Evolutionary conservation across 83 land plant species (phyloP).

Genomic region (Picea mariana): DNA sequence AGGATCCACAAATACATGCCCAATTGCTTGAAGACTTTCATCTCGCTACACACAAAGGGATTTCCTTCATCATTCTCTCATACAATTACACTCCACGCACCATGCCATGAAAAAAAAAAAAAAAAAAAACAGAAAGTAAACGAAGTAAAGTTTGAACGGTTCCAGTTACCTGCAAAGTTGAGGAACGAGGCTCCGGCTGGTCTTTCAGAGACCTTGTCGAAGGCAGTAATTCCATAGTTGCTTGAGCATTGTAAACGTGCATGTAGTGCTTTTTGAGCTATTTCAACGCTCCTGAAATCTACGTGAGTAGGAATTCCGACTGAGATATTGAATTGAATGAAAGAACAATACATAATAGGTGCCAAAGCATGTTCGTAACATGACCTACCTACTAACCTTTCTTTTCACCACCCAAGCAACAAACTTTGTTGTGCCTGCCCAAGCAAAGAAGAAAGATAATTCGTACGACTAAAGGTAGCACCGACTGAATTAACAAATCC

Average conservation of each 20-base stretch:
- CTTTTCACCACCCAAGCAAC: not conserved
- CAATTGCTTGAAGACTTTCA: slow-evolving; percentile 3
- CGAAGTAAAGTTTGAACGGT: not conserved
- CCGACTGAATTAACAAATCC: no score
- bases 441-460: no score
- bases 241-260: not conserved
- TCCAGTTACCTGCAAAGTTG: not conserved
- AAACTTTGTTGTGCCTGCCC: no score
- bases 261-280: not conserved
- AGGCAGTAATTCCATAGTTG: slow-evolving; percentile 7
- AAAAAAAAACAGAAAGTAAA: no score
- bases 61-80: not conserved
- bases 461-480: no score
- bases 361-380: not conserved
- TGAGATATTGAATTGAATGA: not conserved
- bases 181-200: slow-evolving; percentile 2
- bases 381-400: no score
- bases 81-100: not conserved
- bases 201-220: not conserved
- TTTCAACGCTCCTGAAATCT: not conserved
- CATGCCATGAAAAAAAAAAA: not conserved
- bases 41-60: not conserved
- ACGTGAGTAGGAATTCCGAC: not conserved
- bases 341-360: not conserved
- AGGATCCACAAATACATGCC: not conserved